Evolutionary conservation across 352 stramenopile genomes (phyloP).

Genomic region (Hyaloperonospora arabidopsidis): DNA sequence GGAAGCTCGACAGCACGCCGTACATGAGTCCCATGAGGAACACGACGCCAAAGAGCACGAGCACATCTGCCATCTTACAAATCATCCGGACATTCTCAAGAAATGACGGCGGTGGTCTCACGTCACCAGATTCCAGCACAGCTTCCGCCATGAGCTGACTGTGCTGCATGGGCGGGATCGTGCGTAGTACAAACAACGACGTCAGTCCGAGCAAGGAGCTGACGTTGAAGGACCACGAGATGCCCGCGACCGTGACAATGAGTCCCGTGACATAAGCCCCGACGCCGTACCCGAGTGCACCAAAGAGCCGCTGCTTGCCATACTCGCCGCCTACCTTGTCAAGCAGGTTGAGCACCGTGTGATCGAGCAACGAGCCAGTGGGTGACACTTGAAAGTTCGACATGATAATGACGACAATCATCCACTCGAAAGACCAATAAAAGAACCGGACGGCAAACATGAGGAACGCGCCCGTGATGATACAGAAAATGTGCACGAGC

Average conservation of each 20-base stretch:
- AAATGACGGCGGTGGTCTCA: constrained; percentile 35
- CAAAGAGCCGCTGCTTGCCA: constrained; percentile 77
- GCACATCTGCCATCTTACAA: constrained; percentile 40
- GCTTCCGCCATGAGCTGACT: constrained; percentile 18
- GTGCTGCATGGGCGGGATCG: constrained; percentile 47
- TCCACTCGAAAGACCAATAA: constrained; percentile 43
- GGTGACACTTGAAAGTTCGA: constrained; percentile 64
- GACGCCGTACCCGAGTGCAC: constrained; percentile 57
- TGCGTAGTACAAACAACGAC: constrained; percentile 55
- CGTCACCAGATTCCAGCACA: constrained; percentile 13
- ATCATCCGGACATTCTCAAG: constrained; percentile 30
- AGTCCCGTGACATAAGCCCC: constrained; percentile 64
- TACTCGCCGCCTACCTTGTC: constrained; percentile 67
- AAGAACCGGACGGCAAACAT: constrained; percentile 54
- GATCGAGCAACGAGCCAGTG: constrained; percentile 56
- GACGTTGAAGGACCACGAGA: constrained; percentile 76
- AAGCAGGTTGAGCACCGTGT: constrained; percentile 60
- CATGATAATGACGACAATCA: constrained; percentile 40
- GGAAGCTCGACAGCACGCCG: constrained; percentile 75
- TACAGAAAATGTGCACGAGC: constrained; percentile 51
- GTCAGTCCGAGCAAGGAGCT: constrained; percentile 39
- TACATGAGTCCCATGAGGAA: constrained; percentile 80
- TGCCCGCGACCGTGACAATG: constrained; percentile 46
- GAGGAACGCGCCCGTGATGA: constrained; percentile 47
- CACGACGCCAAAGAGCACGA: constrained; percentile 62